phyloP scores from a whole-genome alignment of 805 yeast species.

The Blastobotrys muscicola region DNA sequence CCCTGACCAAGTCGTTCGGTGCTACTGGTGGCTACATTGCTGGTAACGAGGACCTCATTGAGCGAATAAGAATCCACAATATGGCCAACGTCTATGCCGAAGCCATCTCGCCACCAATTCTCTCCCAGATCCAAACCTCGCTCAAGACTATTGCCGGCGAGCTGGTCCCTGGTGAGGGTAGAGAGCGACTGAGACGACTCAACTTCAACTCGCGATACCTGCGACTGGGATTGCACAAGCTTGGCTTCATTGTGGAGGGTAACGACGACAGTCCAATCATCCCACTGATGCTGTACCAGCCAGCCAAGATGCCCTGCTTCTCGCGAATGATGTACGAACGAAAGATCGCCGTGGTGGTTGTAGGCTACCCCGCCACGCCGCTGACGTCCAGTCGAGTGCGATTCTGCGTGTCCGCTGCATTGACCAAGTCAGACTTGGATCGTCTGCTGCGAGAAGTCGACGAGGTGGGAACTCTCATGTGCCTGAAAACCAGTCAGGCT shows the following conservation, averaged over 20 bases:
- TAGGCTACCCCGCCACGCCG: constrained; percentile 97
- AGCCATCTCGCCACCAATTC: constrained; percentile 81
- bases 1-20: constrained; percentile 94
- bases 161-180: constrained; percentile 85
- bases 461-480: constrained; percentile 68
- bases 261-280: constrained; percentile 95
- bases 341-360: constrained; percentile 89
- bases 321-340: constrained; percentile 70
- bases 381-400: constrained; percentile 82
- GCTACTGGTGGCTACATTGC: constrained; percentile 98
- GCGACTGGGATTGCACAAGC: constrained; percentile 78
- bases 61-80: constrained; percentile 62
- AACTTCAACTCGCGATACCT: constrained; percentile 94
- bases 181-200: constrained; percentile 80
- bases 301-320: constrained; percentile 90
- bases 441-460: constrained; percentile 57
- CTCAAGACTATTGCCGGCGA: constrained; percentile 72
- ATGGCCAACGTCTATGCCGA: constrained; percentile 74
- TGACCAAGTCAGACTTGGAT: constrained; percentile 92
- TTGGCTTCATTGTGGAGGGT: constrained; percentile 92
- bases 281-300: constrained; percentile 78
- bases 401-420: constrained; percentile 83
- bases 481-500: constrained; percentile 40
- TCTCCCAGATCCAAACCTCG: constrained; percentile 78
- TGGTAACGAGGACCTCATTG: constrained; percentile 59